These are phyloP conservation scores for Plasmodium ovale DNA, from an alignment of 169 alveolate genomes.

Conservation along the genomic window DNA sequence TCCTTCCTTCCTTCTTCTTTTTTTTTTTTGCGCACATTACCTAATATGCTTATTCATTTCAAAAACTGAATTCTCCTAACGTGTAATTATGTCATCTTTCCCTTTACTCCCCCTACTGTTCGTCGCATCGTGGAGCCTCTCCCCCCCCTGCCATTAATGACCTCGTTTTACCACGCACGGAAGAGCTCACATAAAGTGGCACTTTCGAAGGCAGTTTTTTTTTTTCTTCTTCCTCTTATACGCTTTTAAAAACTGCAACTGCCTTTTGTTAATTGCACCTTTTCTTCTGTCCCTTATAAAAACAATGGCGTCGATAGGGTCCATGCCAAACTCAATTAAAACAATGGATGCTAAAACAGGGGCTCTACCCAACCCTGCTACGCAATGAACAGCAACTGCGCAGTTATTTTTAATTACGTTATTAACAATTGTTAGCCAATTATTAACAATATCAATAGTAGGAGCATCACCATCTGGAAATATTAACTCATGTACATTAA, in stretches of 20 bases:
- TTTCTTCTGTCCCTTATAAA: conserved; percentile 91
- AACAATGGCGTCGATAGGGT: conserved; percentile 91
- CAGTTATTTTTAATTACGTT: conserved; percentile 83
- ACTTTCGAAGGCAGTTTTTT: conserved; percentile 76
- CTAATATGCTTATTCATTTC: too few species aligned
- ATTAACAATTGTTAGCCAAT: conserved; percentile 89
- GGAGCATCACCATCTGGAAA: conserved; percentile 95
- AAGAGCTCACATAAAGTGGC: conserved; percentile 77
- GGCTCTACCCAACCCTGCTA: conserved; percentile 95
- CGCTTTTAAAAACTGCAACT: conserved; percentile 82
- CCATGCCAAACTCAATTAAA: conserved; percentile 92
- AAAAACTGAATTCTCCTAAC: too few species aligned
- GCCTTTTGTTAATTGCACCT: conserved; percentile 89
- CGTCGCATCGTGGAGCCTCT: too few species aligned
- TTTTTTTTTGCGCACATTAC: too few species aligned
- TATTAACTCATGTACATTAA: conserved; percentile 87
- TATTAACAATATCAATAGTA: conserved; percentile 86
- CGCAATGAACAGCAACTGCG: conserved; percentile 94
- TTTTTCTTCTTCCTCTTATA: conserved; percentile 80
- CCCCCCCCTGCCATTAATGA: too few species aligned
- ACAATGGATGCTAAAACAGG: conserved; percentile 93
- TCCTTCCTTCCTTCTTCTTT: too few species aligned
- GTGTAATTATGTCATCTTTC: too few species aligned
- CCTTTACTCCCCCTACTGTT: too few species aligned
- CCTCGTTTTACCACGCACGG: background rate